phyloP scores from a whole-genome alignment of 2,329 filamentous ascomycete species.

The Camillea tinctor region DNA sequence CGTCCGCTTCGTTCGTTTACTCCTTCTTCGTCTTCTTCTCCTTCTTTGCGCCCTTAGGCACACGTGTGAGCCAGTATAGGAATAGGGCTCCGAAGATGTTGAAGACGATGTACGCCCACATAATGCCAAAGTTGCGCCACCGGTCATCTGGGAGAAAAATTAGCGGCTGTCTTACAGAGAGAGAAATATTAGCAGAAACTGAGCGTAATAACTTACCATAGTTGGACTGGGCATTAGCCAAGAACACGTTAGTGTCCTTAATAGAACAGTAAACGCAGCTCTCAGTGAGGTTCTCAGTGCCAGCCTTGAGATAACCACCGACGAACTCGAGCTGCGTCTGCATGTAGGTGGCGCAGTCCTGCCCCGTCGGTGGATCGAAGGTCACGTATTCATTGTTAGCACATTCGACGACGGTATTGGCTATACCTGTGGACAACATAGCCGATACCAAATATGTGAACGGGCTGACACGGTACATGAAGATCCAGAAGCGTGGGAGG shows the following conservation, averaged over 20 bases:
- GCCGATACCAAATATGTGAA: slow-evolving; percentile 72
- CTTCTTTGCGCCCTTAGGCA: slow-evolving; percentile 40
- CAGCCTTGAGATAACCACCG: slow-evolving; percentile 41
- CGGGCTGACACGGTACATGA: slow-evolving; percentile 72
- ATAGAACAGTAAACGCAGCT: slow-evolving; percentile 45
- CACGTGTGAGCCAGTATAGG: slow-evolving; percentile 51
- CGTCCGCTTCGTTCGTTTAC: slow-evolving; percentile 5
- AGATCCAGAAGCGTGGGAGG: slow-evolving; percentile 75
- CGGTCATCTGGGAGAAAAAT: slow-evolving; percentile 33
- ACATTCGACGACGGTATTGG: slow-evolving; percentile 59
- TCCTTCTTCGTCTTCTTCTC: slow-evolving; percentile 29
- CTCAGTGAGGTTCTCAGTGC: slow-evolving; percentile 41
- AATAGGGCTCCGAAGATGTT: slow-evolving; percentile 52
- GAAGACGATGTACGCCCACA: slow-evolving; percentile 54
- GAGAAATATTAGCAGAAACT: neutral
- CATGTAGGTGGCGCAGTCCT: slow-evolving; percentile 59
- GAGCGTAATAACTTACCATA: slow-evolving; percentile 36
- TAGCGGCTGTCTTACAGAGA: slow-evolving; percentile 9
- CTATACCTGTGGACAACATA: slow-evolving; percentile 63
- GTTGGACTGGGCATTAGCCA: slow-evolving; percentile 38
- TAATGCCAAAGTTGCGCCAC: slow-evolving; percentile 58
- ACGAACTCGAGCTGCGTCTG: slow-evolving; percentile 40
- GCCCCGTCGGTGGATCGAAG: slow-evolving; percentile 55
- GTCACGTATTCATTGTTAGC: slow-evolving; percentile 61
- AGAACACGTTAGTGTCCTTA: slow-evolving; percentile 37